A percentile compares a stretch with the other conserved stretches of the same genome.
These are phyloP conservation scores for Lotus japonicus DNA, from an alignment of 306 rosid species.

Conservation along the genomic window DNA sequence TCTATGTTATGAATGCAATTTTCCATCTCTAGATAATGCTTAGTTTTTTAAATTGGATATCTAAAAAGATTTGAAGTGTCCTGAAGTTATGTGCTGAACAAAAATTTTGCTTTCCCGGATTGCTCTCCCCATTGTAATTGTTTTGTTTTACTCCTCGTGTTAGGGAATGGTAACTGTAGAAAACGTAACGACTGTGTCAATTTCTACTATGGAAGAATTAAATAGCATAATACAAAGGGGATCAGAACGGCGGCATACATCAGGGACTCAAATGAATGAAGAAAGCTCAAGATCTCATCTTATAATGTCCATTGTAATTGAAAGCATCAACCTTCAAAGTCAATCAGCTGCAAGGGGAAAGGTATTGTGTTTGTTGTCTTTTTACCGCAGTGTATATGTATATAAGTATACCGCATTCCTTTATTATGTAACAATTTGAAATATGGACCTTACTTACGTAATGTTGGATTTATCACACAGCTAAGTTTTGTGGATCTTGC, in stretches of 20 bases:
- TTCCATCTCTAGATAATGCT: not conserved
- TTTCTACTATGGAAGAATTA: constrained; percentile 69
- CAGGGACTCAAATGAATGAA: constrained; percentile 89
- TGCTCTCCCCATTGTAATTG: constrained; percentile 2
- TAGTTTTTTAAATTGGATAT: not conserved
- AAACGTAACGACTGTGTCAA: constrained; percentile 59
- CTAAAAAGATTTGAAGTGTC: not conserved
- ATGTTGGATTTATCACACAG: constrained; percentile 34
- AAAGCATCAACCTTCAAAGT: constrained; percentile 86
- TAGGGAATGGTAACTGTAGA: constrained; percentile 95
- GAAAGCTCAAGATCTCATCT: constrained; percentile 96
- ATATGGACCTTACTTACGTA: not conserved
- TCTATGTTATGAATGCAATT: not conserved
- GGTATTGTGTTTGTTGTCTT: constrained; percentile 34
- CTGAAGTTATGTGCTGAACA: not conserved
- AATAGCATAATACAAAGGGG: constrained; percentile 69
- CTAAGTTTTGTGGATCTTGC: constrained; percentile 98
- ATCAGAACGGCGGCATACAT: constrained; percentile 64
- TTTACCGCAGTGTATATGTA: not conserved
- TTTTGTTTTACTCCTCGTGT: constrained; percentile 20
- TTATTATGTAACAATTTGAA: not conserved
- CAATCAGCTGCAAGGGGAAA: constrained; percentile 91
- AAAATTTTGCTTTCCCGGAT: not conserved
- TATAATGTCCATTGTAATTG: constrained; percentile 72
- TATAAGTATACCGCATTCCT: not conserved